Evolutionary conservation across 1,284 basidiomycete species (phyloP).

Genomic region (Gomphus bonarii): DNA sequence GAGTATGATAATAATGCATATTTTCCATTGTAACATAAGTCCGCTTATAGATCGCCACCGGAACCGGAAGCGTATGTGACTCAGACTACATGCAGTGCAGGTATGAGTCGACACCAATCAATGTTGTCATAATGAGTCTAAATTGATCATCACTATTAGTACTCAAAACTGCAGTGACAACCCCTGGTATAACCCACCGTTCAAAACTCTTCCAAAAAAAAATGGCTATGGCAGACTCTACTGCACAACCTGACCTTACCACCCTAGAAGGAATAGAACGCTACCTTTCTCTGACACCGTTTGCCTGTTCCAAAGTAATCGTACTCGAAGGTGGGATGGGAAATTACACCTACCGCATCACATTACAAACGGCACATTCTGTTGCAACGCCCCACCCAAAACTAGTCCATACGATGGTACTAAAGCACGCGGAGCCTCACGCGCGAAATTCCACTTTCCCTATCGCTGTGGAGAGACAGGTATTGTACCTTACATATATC

Average conservation of each 20-base stretch:
- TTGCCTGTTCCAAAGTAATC: slow-evolving; percentile 25
- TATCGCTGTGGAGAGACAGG: slow-evolving; percentile 41
- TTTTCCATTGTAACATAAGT: too few species aligned
- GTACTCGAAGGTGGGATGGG: slow-evolving; percentile 37
- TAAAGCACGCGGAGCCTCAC: slow-evolving; percentile 48
- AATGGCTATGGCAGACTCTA: not conserved
- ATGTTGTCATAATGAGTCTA: too few species aligned
- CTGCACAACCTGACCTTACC: slow-evolving; percentile 23
- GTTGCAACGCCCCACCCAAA: not conserved
- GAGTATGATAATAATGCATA: too few species aligned
- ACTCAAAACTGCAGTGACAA: too few species aligned
- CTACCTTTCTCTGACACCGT: slow-evolving; percentile 31
- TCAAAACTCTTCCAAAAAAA: too few species aligned
- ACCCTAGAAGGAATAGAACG: slow-evolving; percentile 25
- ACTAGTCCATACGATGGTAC: slow-evolving; percentile 29
- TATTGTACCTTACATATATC: slow-evolving; percentile 16
- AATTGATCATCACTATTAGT: too few species aligned
- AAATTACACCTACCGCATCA: slow-evolving; percentile 45
- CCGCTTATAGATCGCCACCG: too few species aligned
- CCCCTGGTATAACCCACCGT: too few species aligned
- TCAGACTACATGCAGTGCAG: too few species aligned
- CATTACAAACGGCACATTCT: slow-evolving; percentile 26
- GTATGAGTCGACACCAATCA: too few species aligned
- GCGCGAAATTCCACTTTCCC: slow-evolving; percentile 19
- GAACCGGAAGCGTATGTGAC: too few species aligned